These are phyloP conservation scores for Sporothrix phasma DNA, from an alignment of 2,329 filamentous ascomycete genomes.

Conservation along the genomic window DNA sequence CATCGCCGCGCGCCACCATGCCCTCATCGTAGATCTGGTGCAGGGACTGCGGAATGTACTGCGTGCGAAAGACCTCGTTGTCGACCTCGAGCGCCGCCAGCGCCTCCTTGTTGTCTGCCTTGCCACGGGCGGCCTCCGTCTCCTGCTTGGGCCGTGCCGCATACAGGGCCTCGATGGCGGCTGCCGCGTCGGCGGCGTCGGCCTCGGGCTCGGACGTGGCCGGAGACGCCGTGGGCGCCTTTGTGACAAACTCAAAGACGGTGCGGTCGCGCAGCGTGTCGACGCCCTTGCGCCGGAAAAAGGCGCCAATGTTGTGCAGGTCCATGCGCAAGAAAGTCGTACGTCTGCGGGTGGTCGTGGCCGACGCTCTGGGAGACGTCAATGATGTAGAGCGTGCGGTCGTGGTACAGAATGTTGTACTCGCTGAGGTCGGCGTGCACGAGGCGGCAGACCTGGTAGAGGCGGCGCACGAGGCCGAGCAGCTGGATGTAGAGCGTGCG, in stretches of 20 bases:
- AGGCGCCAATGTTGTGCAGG: conserved; percentile 92
- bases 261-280: conserved; percentile 67
- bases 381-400: conserved; percentile 78
- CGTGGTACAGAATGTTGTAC: conserved; percentile 92
- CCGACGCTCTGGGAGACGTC: conserved; percentile 97
- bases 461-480: conserved; percentile 76
- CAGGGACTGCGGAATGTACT: conserved; percentile 92
- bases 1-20: conserved; percentile 45
- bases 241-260: conserved; percentile 77
- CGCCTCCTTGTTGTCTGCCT: conserved; percentile 20
- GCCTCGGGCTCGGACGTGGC: conserved; percentile 33
- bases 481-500: conserved; percentile 70
- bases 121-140: conserved; percentile 19
- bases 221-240: conserved; percentile 46
- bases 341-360: conserved; percentile 83
- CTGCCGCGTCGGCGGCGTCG: conserved; percentile 38
- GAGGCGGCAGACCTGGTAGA: conserved; percentile 86
- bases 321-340: conserved; percentile 97
- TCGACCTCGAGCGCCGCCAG: conserved; percentile 60
- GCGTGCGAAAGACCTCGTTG: conserved; percentile 86
- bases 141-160: conserved; percentile 39
- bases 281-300: conserved; percentile 79
- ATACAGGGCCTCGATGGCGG: conserved; percentile 58
- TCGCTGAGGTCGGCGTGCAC: conserved; percentile 96
- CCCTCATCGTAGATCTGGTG: conserved; percentile 96